A percentile compares a stretch with the other conserved stretches of the same genome.
phyloP scores from a whole-genome alignment of 2,329 filamentous ascomycete genomes.

The Diplocarpon rosae region DNA sequence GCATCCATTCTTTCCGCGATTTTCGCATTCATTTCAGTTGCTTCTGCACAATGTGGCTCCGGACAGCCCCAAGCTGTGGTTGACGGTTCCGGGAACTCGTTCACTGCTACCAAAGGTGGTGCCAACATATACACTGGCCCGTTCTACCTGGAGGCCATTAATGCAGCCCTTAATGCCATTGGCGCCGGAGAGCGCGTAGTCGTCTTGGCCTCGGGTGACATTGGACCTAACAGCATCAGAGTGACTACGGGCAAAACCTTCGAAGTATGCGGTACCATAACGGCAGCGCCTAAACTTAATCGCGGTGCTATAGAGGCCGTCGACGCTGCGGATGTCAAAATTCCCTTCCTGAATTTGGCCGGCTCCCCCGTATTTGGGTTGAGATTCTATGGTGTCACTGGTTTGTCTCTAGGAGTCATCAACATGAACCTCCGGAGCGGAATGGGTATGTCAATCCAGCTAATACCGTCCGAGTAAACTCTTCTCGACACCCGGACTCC shows the following conservation, averaged over 20 bases:
- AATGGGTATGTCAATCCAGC: neutral
- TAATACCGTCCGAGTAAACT: too few relatives aligned
- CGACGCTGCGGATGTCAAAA: neutral
- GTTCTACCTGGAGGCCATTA: neutral
- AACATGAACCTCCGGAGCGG: constrained; percentile 3
- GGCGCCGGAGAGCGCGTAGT: constrained; percentile 1
- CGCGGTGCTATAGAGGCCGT: constrained; percentile 2
- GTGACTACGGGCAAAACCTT: constrained; percentile 3
- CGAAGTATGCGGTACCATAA: constrained; percentile 5
- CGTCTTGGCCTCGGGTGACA: constrained; percentile 1
- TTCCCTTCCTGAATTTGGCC: constrained; percentile 3
- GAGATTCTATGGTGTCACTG: constrained; percentile 1
- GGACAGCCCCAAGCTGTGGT: constrained; percentile 1
- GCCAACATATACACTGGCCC: constrained; percentile 1
- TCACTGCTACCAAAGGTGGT: neutral
- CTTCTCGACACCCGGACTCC: too few relatives aligned
- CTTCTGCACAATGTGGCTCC: constrained; percentile 3
- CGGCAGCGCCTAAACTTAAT: neutral
- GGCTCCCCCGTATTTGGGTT: constrained; percentile 1
- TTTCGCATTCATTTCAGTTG: neutral
- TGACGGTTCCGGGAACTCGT: neutral
- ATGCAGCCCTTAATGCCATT: neutral
- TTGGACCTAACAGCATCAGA: neutral
- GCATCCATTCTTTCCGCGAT: neutral
- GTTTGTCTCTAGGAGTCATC: neutral